Conservation (phyloP, 805 yeast genomes). For the Brettanomyces anomalus region DNA sequence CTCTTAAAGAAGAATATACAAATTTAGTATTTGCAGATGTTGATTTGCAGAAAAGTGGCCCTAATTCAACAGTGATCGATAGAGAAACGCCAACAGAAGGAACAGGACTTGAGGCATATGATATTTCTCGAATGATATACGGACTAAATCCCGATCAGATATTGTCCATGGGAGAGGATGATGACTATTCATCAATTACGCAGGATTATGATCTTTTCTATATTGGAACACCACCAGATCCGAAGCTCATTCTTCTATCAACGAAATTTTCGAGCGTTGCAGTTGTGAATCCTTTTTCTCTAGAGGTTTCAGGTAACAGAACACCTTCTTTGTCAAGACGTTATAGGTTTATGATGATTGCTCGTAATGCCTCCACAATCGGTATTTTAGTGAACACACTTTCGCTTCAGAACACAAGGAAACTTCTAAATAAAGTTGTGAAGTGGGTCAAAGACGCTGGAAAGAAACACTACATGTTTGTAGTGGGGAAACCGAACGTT, state of each 20-base stretch:
- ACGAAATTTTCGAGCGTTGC: slow-evolving; percentile 56
- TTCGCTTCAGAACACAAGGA: slow-evolving; percentile 66
- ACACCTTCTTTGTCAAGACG: slow-evolving; percentile 75
- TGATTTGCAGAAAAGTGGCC: slow-evolving; percentile 21
- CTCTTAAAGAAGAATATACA: slow-evolving; percentile 25
- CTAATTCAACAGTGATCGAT: slow-evolving; percentile 19
- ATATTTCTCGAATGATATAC: slow-evolving; percentile 25
- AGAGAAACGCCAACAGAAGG: slow-evolving; percentile 1
- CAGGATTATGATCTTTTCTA: slow-evolving; percentile 56
- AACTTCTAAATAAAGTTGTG: slow-evolving; percentile 53
- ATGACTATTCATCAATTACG: slow-evolving; percentile 24
- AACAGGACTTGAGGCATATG: slow-evolving; percentile 4
- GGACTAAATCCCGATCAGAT: slow-evolving; percentile 18
- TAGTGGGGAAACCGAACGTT: slow-evolving; percentile 96
- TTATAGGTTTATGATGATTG: slow-evolving; percentile 78
- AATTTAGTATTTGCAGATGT: slow-evolving; percentile 32
- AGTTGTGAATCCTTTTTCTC: slow-evolving; percentile 35
- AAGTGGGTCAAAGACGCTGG: slow-evolving; percentile 62
- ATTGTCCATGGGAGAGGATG: slow-evolving; percentile 12
- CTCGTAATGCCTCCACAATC: slow-evolving; percentile 84
- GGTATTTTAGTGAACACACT: slow-evolving; percentile 88
- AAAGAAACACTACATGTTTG: slow-evolving; percentile 88
- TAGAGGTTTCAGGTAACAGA: slow-evolving; percentile 42
- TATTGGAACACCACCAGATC: slow-evolving; percentile 65
- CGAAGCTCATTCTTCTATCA: slow-evolving; percentile 65